Evolutionary conservation across 2,329 filamentous ascomycete genomes (phyloP).

Genomic region (Harringtonia aguacate): DNA sequence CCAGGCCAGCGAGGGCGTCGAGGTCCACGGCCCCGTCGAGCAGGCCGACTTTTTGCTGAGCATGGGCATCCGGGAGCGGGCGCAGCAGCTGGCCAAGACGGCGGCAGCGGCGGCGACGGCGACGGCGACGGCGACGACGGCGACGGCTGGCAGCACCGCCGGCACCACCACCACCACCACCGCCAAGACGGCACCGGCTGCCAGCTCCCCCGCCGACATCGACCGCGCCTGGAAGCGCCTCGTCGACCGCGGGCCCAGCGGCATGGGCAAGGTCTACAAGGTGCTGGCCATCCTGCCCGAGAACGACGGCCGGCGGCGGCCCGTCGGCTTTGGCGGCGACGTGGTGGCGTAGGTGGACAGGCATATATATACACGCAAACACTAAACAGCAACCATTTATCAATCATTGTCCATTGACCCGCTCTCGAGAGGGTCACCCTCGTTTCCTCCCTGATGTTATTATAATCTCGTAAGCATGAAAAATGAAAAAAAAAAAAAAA

Average conservation of each 20-base stretch:
- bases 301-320: slow-evolving; percentile 59
- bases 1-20: slow-evolving; percentile 64
- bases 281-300: slow-evolving; percentile 83
- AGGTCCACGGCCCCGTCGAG: slow-evolving; percentile 85
- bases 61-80: slow-evolving; percentile 77
- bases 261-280: slow-evolving; percentile 95
- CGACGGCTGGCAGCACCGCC: slow-evolving; percentile 17
- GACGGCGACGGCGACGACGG: slow-evolving; percentile 12
- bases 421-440: too few species aligned
- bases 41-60: slow-evolving; percentile 69
- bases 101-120: too few species aligned
- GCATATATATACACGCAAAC: neutral
- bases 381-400: neutral
- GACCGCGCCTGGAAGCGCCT: slow-evolving; percentile 70
- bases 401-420: too few species aligned
- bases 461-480: too few species aligned
- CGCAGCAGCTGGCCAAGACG: slow-evolving; percentile 50
- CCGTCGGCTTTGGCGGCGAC: slow-evolving; percentile 86
- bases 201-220: slow-evolving; percentile 47
- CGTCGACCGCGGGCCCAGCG: slow-evolving; percentile 69
- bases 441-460: too few species aligned
- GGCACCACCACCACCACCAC: slow-evolving; percentile 29
- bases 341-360: slow-evolving; percentile 18
- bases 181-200: slow-evolving; percentile 5
- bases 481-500: too few species aligned